Evolutionary conservation across 306 rosid genomes (phyloP), one percentile per base, ranked within the genome.

Genomic region (Pterocarpus santalinus): DNA sequence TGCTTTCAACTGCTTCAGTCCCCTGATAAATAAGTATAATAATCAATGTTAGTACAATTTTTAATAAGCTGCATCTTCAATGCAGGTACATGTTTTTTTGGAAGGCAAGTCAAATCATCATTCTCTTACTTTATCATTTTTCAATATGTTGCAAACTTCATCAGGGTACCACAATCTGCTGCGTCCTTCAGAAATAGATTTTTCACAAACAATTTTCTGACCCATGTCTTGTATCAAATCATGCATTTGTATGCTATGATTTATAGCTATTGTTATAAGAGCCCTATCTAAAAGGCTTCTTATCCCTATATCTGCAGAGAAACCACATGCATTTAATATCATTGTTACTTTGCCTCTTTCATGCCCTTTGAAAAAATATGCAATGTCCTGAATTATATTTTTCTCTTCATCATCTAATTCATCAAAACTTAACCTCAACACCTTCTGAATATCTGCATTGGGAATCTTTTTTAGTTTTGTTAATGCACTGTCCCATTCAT

Each of bases 181-280:
- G 0, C 55, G 55, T 9, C 52, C 38, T 35, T 68, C 77, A 0
- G 76, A 61, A 1, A 0, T 4, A 13, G 65, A 83, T 72, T 83
- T 80, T 78, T 72, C 16, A 2, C 28, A 66, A 56, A 83, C 76
- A 16, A 83, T 46, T 38, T 55, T 41, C 17, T 15, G 13, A 14
- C 85, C 89, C 79, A 80, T 66, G 32, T 47, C 39, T 33, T 85
- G 87, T 7, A 85, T 34, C 62, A 80, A 13, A 4, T 79, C 87
- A 46, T 83, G 87, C 81, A 77, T 77, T 10, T 65, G 3, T 65
- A 66, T 77, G 11, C 34, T 2, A 56, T 67, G 30, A 38, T 9
- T 0, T 0, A 6, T 3, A 5, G 60, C 8, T 41, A 41, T 69
- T 8, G 14, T 41, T 39, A 87, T 55, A 6, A 87, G 78, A 55